These are phyloP conservation scores for Fusarium liriodendri DNA, from an alignment of 2,329 filamentous ascomycete species.

Conservation along the genomic window DNA sequence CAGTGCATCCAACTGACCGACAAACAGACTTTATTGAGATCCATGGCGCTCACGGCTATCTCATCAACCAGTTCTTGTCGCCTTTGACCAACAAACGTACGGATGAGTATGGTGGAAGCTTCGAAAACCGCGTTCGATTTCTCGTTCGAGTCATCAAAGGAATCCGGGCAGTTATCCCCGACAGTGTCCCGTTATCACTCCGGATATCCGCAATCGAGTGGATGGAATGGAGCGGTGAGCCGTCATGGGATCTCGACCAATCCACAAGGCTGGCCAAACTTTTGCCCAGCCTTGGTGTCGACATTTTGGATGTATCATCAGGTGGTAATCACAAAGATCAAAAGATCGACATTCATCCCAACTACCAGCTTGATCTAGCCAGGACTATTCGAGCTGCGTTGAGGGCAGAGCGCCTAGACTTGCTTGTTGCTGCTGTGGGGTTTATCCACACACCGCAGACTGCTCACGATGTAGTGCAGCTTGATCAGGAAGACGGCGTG, in stretches of 20 bases:
- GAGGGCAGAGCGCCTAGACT: background rate
- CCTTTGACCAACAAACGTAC: slow-evolving; percentile 60
- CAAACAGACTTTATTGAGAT: background rate
- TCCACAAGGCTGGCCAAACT: slow-evolving; percentile 51
- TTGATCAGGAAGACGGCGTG: background rate
- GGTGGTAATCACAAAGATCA: slow-evolving; percentile 75
- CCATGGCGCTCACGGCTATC: slow-evolving; percentile 69
- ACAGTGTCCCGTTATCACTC: background rate
- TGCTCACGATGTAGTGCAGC: background rate
- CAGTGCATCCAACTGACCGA: background rate
- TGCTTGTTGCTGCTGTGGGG: background rate
- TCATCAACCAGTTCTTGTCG: slow-evolving; percentile 73
- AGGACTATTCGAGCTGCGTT: slow-evolving; percentile 62
- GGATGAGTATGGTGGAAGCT: slow-evolving; percentile 71
- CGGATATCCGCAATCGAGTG: background rate
- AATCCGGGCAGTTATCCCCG: background rate
- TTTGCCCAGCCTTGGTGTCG: slow-evolving; percentile 78
- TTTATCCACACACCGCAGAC: background rate
- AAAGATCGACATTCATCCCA: slow-evolving; percentile 67
- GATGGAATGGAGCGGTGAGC: slow-evolving; percentile 54
- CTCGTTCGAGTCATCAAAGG: slow-evolving; percentile 46
- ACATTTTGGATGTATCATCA: slow-evolving; percentile 83
- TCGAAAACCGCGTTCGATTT: slow-evolving; percentile 71
- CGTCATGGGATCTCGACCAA: slow-evolving; percentile 74
- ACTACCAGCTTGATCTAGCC: slow-evolving; percentile 79